Percentiles rank a stretch among this genome's conserved stretches.
Evolutionary conservation across 176 grass and related monocot genomes (phyloP).

Genomic region (Lolium rigidum): DNA sequence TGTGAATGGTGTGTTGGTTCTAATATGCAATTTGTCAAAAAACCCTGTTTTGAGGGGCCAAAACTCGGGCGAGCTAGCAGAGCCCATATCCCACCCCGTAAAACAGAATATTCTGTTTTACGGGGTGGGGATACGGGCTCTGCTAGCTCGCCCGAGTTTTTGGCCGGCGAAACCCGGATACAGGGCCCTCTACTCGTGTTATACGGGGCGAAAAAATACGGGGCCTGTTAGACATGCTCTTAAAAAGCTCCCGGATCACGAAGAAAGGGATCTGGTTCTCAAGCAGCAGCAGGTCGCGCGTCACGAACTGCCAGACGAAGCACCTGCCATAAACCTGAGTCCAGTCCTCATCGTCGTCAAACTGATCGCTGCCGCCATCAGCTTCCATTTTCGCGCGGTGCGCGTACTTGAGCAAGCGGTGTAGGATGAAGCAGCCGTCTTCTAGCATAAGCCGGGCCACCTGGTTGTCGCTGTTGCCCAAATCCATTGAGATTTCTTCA

Average conservation of each 20-base stretch:
- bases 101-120: too few relatives aligned
- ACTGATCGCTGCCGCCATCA: neutral
- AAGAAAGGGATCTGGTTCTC: conserved; percentile 65
- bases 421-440: conserved; percentile 53
- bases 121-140: too few relatives aligned
- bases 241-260: conserved; percentile 24
- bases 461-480: neutral
- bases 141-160: too few relatives aligned
- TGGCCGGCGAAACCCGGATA: too few relatives aligned
- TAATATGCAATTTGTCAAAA: too few relatives aligned
- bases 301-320: conserved; percentile 4
- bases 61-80: too few relatives aligned
- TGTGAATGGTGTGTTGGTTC: too few relatives aligned
- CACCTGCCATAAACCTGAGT: conserved; percentile 3
- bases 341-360: neutral
- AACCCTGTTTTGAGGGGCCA: too few relatives aligned
- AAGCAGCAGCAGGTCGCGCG: conserved; percentile 49
- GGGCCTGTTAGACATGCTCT: too few relatives aligned
- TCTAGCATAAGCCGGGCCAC: conserved; percentile 32
- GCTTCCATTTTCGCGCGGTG: neutral
- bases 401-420: conserved; percentile 23
- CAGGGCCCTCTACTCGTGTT: too few relatives aligned
- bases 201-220: too few relatives aligned
- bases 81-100: too few relatives aligned
- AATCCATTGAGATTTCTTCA: rapidly evolving